Evolutionary conservation across 2,329 filamentous ascomycete species (phyloP).

Genomic region (Chaetomium olivaceum): DNA sequence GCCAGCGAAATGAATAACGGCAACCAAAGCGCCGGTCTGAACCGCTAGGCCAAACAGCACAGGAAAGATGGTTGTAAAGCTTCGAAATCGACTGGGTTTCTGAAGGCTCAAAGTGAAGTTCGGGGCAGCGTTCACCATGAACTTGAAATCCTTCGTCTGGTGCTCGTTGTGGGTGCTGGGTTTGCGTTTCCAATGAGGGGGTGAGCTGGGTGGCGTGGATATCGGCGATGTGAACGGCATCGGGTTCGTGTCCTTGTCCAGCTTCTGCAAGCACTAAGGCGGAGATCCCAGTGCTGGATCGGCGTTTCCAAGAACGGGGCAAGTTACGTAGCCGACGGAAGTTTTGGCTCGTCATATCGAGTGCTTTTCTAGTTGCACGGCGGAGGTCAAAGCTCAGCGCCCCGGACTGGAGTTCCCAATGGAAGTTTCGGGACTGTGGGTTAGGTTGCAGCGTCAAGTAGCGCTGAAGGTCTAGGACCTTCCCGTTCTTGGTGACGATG

Average conservation of each 20-base stretch:
- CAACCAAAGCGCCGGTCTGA: not conserved
- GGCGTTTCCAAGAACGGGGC: too few relatives aligned
- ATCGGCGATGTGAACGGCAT: too few relatives aligned
- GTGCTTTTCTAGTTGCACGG: too few relatives aligned
- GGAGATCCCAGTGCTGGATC: too few relatives aligned
- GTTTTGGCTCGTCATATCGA: too few relatives aligned
- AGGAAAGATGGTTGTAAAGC: fast-evolving
- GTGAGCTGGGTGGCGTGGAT: too few relatives aligned
- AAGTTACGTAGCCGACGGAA: too few relatives aligned
- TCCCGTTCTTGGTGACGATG: not conserved
- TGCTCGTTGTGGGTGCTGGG: not conserved
- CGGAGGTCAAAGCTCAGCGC: too few relatives aligned
- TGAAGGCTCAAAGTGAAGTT: not conserved
- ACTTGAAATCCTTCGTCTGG: not conserved
- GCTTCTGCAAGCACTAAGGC: too few relatives aligned
- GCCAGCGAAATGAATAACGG: not conserved
- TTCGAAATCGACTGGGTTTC: not conserved
- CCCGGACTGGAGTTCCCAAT: too few relatives aligned
- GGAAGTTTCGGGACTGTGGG: too few relatives aligned
- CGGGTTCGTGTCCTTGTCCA: too few relatives aligned
- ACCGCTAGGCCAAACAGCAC: not conserved
- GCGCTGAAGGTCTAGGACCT: not conserved
- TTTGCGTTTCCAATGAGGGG: not conserved
- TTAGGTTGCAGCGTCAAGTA: not conserved
- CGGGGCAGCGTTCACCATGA: not conserved